Conservation (phyloP, 768 basidiomycete species). For the Auriscalpium vulgare region DNA sequence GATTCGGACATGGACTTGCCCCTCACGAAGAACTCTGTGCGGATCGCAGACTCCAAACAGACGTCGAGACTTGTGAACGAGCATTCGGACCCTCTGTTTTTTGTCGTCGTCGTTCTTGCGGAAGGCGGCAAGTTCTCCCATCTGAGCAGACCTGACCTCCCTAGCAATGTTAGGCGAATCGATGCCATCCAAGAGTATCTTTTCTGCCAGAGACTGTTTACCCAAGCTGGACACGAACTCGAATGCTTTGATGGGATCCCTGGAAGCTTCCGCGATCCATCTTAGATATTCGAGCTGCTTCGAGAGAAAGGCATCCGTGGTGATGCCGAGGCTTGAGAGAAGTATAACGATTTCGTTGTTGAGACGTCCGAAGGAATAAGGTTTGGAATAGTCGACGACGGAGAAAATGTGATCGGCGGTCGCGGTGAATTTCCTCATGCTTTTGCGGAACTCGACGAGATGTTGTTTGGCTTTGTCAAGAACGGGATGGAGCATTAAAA, state of each 20-base stretch:
- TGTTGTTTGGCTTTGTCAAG: slow-evolving; percentile 39
- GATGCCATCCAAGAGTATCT: slow-evolving; percentile 45
- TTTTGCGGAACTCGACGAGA: slow-evolving; percentile 51
- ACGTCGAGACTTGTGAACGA: slow-evolving; percentile 53
- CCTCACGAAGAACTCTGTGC: slow-evolving; percentile 51
- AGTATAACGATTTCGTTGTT: slow-evolving; percentile 68
- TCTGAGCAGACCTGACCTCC: slow-evolving; percentile 38
- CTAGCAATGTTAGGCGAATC: slow-evolving; percentile 33
- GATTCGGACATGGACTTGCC: slow-evolving; percentile 56
- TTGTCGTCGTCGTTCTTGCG: slow-evolving; percentile 37
- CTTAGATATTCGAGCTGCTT: slow-evolving; percentile 53
- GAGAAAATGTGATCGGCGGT: slow-evolving; percentile 54
- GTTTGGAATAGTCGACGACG: slow-evolving; percentile 55
- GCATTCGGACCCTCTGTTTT: slow-evolving; percentile 48
- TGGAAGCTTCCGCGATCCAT: slow-evolving; percentile 47
- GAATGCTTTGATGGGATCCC: slow-evolving; percentile 40
- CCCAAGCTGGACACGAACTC: slow-evolving; percentile 49
- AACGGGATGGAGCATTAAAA: slow-evolving; percentile 58
- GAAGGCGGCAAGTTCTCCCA: slow-evolving; percentile 42
- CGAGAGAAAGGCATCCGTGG: slow-evolving; percentile 40
- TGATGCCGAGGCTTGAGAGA: slow-evolving; percentile 53
- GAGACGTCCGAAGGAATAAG: slow-evolving; percentile 56
- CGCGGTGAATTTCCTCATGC: slow-evolving; percentile 64
- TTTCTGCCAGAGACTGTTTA: slow-evolving; percentile 42
- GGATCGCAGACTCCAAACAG: slow-evolving; percentile 67